Base-by-base conservation (phyloP, 352 stramenopile species). In the Phytophthora constricta region DNA sequence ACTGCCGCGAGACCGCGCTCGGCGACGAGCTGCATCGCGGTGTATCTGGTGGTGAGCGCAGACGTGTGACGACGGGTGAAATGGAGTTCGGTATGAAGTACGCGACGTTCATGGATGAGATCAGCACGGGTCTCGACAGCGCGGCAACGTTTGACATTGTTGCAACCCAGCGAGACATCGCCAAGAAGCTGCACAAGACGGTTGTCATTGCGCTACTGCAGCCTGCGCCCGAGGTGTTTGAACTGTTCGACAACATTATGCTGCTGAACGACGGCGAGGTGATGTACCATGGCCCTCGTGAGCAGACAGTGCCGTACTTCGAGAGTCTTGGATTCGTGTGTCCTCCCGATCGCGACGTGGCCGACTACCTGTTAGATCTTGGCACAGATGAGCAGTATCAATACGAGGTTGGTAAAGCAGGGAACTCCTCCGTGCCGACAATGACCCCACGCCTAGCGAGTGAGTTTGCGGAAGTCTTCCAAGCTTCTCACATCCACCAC, bases 101-200 rank as follows among this genome's bases (percentile, higher is more conserved):
- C 37, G 79, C 95, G 20, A 64, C 84, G 16, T 91, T 91, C 51
- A 82, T 82, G 64, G 92, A 98, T 70, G 84, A 95, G 75, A 94
- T 98, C 60, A 93, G 76, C 58, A 98, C 89, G 27, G 93, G 93
- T 4, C 79, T 98, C 14, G 92, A 98, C 75, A 80, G 76, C 22
- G 81, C 89, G 0, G 93, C 90, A 8, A 95, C 90, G 0, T 96
- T 78, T 58, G 91, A 98, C 52, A 98, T 98, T 62, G 78, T 89
- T 48, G 23, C 31, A 79, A 75, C 69, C 0, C 66, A 81, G 10
- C 65, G 76, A 1, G 62, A 56, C 19, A 50, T 86, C 26, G 76
- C 80, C 23, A 65, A 84, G 54, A 69, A 68, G 7, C 47, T 89
- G 4, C 49, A 72, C 37, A 66, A 74, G 37, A 88, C 80, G 4